Conservation (phyloP, 495 filamentous ascomycete genomes). For the Daldinia vernicosa region DNA sequence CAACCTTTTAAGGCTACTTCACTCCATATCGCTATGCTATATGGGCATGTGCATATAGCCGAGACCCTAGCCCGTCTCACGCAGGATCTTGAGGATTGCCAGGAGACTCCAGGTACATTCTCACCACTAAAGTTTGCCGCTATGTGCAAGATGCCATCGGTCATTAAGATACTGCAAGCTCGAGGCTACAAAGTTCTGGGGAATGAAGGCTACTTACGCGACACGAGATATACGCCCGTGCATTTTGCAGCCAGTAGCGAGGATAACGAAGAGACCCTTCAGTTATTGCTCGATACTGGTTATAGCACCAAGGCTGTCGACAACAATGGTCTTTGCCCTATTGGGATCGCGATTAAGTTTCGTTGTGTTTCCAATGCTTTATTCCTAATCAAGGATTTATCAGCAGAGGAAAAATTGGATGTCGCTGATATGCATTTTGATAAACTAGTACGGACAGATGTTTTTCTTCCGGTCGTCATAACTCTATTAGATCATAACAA, state of each 20-base stretch:
- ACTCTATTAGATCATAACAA: neutral
- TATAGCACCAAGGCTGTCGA: neutral
- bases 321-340: neutral
- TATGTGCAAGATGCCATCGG: neutral
- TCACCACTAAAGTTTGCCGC: neutral
- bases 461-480: neutral
- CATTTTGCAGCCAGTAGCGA: neutral
- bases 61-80: neutral
- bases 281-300: neutral
- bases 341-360: neutral
- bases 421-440: neutral
- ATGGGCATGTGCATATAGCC: neutral
- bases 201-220: neutral
- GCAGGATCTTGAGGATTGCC: neutral
- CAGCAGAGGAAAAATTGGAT: neutral
- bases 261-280: neutral
- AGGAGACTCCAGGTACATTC: neutral
- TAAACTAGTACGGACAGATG: neutral
- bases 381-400: neutral
- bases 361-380: neutral
- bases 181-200: neutral
- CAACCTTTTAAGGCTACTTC: neutral
- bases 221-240: neutral
- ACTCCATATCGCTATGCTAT: neutral
- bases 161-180: neutral